Base-by-base conservation (phyloP, 1,139 yeast species). In the Saccharomyces pastorianus region DNA sequence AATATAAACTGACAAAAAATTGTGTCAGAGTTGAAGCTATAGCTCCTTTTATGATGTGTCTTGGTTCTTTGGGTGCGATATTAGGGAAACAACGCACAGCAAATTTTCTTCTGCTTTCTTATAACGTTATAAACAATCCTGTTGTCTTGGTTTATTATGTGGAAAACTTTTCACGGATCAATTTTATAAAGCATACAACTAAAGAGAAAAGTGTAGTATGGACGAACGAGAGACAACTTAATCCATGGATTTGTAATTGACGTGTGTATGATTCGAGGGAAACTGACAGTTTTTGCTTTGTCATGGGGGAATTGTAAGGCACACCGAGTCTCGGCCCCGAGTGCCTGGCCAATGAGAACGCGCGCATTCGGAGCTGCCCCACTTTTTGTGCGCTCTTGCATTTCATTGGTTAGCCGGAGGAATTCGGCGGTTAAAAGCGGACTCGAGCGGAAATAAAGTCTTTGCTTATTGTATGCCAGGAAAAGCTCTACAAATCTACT, bases 291-390 rank as follows among this genome's bases (percentile, higher is more conserved):
- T 5, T 38, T 38, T 38, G 25, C 44, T 38, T 38, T 38, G 44
- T 38, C 44, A 38, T 38, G 44, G 44, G 44, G 44, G 25, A 38
- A 20, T 6, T 38, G 25, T 11, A 38, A 38, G 44, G 44, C 44
- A 38, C 44, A 38, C 44, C 44, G 44, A 38, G 44, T 11, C 44
- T 38, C 44, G 44, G 44, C 44, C 44, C 44, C 44, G 44, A 38
- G 44, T 20, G 44, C 25, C 44, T 20, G 25, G 44, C 44, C 44
- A 38, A 38, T 38, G 11, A 38, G 44, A 38, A 38, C 25, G 44
- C 25, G 44, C 25, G 44, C 26, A 38, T 9, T 38, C 44, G 44
- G 44, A 38, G 26, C 44, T 11, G n/a, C 44, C 44, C 44, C 44
- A 38, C 44, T 38, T 9, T 38, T 38, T 38, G 44, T 38, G 44